A percentile compares a stretch with the other conserved stretches of the same genome.
Conservation (phyloP, 1,139 yeast species). For the Candida tropicalis region DNA sequence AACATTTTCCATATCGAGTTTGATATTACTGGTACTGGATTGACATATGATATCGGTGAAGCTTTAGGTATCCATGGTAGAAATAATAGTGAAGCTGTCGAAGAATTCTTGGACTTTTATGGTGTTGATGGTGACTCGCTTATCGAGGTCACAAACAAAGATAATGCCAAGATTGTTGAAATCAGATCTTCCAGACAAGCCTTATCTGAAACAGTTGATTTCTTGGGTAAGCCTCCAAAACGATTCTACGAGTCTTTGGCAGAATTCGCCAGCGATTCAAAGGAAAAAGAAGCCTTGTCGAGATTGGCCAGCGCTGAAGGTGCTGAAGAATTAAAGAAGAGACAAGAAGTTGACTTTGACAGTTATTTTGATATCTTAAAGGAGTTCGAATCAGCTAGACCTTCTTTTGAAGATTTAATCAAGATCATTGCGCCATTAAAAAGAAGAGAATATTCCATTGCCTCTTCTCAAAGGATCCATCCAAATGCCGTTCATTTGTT, state of each 20-base stretch:
- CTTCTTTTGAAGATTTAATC: constrained; percentile 71
- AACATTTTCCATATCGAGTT: constrained; percentile 97
- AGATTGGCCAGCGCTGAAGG: constrained; percentile 77
- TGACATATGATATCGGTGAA: constrained; percentile 93
- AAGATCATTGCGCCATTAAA: constrained; percentile 81
- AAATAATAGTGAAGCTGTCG: constrained; percentile 67
- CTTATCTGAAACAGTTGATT: constrained; percentile 76
- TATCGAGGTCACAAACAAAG: constrained; percentile 73
- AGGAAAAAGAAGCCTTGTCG: constrained; percentile 63
- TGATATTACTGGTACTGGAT: constrained; percentile 87
- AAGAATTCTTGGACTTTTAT: constrained; percentile 68
- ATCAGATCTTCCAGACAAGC: constrained; percentile 82
- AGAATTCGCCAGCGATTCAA: constrained; percentile 68
- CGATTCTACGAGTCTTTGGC: constrained; percentile 86
- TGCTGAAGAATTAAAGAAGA: constrained; percentile 80
- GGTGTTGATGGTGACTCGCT: constrained; percentile 70
- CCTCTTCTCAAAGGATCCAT: constrained; percentile 92
- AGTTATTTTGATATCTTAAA: constrained; percentile 82
- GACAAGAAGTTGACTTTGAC: constrained; percentile 81
- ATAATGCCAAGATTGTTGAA: constrained; percentile 59
- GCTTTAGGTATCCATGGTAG: constrained; percentile 96
- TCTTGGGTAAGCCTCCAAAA: constrained; percentile 96
- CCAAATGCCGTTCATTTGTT: constrained; percentile 89
- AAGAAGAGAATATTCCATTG: constrained; percentile 98
- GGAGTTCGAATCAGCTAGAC: constrained; percentile 83